Evolutionary conservation across 495 filamentous ascomycete genomes (phyloP), one percentile per base, ranked within the genome.

Genomic region (Lasiosphaeriaceae sp.): DNA sequence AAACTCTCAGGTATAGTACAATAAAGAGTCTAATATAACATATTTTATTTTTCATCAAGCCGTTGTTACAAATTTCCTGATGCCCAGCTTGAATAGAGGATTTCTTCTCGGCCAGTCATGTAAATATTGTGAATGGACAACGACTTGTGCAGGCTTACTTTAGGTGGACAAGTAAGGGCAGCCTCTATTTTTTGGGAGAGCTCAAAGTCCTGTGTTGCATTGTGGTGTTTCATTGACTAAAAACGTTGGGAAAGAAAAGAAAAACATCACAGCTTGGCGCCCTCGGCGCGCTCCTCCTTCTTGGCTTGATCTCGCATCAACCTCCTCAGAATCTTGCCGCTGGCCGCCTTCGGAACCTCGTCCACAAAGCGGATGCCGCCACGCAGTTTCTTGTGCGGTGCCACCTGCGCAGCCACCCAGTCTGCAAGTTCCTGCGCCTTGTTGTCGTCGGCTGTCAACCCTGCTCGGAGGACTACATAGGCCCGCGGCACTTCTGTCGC

Each of bases 281-380:
- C 69, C 7, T 53, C 56, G 16, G 52, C 52, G 24, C 71, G 67
- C 48, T 71, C 58, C 54, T 75, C 73, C 50, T 64, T 60, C 60
- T 55, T 71, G 37, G 63, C 70, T 51, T 67, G 53, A 8, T 75
- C 77, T 39, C 77, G 72, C 57, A 85, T 59, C 55, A 93, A 54
- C 44, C 90, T 78, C 59, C 92, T 85, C 63, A 97, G 69, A 50
- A 97, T 91, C 82, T 97, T 97, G 1, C 93, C 93, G 66, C 84
- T 86, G 0, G 81, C 80, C 56, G 86, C 93, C 80, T 94, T 96
- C 24, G 93, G 93, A 9, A 97, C 82, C 60, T 80, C 77, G 57
- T 96, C 85, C 9, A 96, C 77, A 65, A 95, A 97, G 9, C 79
- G 80, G 0, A 96, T 80, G 2, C 93, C 93, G 17, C 93, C 93